Evolutionary conservation across 306 rosid species (phyloP).

Genomic region (Prunus fruticosa): DNA sequence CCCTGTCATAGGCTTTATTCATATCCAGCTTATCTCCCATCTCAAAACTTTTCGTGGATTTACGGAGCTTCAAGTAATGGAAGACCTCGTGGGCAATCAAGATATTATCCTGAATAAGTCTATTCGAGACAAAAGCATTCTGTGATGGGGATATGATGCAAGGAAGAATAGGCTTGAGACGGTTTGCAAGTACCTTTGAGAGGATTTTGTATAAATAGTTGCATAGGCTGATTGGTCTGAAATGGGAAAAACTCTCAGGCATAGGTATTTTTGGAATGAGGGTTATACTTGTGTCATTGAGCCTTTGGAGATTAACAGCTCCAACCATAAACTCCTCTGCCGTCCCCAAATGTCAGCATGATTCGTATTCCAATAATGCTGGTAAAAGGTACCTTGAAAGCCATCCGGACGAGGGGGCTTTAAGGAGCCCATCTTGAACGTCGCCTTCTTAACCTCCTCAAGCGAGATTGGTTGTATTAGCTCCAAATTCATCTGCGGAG

Average conservation of each 20-base stretch:
- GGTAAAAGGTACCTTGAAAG: background rate
- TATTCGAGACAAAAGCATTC: background rate
- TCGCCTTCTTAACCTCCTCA: background rate
- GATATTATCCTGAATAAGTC: background rate
- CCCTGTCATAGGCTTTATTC: background rate
- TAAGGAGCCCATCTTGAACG: background rate
- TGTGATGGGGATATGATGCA: background rate
- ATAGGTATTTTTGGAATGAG: background rate
- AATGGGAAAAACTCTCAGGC: no score
- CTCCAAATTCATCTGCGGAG: background rate
- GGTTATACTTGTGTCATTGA: background rate
- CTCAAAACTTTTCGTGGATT: background rate
- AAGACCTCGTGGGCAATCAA: background rate
- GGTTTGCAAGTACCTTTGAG: background rate
- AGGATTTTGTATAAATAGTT: no score
- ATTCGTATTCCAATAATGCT: background rate
- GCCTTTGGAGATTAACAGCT: no score
- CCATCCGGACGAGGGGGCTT: background rate
- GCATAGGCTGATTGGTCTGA: background rate
- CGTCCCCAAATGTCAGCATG: no score
- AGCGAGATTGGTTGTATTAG: background rate
- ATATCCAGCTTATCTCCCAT: background rate
- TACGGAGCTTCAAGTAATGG: background rate
- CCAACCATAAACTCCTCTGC: no score
- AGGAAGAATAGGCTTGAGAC: background rate